Percentiles rank a stretch among this genome's conserved stretches.
phyloP scores from a whole-genome alignment of 305 asterid species.

The Solanum hybrid region DNA sequence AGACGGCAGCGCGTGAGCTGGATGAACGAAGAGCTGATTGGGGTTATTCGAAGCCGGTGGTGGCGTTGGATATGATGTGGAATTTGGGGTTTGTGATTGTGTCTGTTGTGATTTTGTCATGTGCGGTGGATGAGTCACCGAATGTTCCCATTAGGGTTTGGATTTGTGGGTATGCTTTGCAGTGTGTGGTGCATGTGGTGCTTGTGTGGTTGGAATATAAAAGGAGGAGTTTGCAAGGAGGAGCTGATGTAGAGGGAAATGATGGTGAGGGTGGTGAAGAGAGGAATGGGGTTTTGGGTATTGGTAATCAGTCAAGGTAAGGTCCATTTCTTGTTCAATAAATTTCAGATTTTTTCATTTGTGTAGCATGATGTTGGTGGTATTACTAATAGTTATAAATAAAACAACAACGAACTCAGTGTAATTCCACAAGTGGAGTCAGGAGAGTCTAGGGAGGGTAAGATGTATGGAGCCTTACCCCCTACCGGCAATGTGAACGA shows the following conservation, averaged over 20 bases:
- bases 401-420: background rate
- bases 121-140: constrained; percentile 47
- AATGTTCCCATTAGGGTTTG: constrained; percentile 86
- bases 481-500: background rate
- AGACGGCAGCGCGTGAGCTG: constrained; percentile 93
- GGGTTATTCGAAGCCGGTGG: constrained; percentile 94
- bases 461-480: background rate
- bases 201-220: constrained; percentile 71
- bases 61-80: constrained; percentile 87
- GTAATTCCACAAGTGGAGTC: background rate
- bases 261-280: constrained; percentile 32
- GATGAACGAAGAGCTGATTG: constrained; percentile 95
- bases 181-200: constrained; percentile 78
- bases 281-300: constrained; percentile 26
- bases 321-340: background rate
- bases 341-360: background rate
- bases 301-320: constrained; percentile 38
- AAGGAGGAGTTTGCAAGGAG: constrained; percentile 33
- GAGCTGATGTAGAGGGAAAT: constrained; percentile 7
- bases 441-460: background rate
- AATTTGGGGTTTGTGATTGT: constrained; percentile 73
- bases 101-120: constrained; percentile 46
- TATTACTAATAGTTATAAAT: background rate
- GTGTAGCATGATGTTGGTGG: background rate
- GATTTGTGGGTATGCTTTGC: constrained; percentile 78